Evolutionary conservation across 371 early-diverging fungal species (phyloP).

Genomic region (Mortierella sp.): DNA sequence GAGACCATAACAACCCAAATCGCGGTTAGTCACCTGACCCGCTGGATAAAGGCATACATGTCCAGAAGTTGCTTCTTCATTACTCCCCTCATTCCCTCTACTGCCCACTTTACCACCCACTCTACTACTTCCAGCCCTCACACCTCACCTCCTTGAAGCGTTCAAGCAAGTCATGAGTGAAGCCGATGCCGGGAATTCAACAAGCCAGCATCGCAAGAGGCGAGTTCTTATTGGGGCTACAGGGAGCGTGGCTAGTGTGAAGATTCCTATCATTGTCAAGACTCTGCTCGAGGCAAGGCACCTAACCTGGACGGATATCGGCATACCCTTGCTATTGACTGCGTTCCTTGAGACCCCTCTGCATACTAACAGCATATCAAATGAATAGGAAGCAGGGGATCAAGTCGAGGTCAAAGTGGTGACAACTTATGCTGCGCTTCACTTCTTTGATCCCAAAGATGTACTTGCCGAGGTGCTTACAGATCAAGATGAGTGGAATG

Average conservation of each 20-base stretch:
- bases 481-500: conserved; percentile 91
- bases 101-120: no score
- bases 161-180: conserved; percentile 4
- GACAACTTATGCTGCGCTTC: conserved; percentile 78
- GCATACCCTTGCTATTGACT: no score
- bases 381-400: conserved; percentile 27
- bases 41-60: no score
- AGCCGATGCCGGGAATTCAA: neutral
- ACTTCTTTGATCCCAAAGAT: conserved; percentile 76
- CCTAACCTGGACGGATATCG: no score
- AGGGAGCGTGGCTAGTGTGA: conserved; percentile 92
- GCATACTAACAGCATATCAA: conserved; percentile 4
- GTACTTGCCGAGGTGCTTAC: conserved; percentile 67
- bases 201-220: conserved; percentile 40
- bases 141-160: neutral
- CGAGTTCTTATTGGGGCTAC: conserved; percentile 86
- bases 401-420: conserved; percentile 77
- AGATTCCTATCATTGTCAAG: conserved; percentile 78
- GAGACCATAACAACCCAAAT: no score
- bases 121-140: no score
- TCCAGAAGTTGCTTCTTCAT: no score
- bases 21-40: no score
- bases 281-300: conserved; percentile 57
- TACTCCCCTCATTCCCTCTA: no score
- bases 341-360: no score